Evolutionary conservation across 208 protist genomes (phyloP), one percentile per base, ranked within the genome.

Genomic region (Porcisia hertigi): DNA sequence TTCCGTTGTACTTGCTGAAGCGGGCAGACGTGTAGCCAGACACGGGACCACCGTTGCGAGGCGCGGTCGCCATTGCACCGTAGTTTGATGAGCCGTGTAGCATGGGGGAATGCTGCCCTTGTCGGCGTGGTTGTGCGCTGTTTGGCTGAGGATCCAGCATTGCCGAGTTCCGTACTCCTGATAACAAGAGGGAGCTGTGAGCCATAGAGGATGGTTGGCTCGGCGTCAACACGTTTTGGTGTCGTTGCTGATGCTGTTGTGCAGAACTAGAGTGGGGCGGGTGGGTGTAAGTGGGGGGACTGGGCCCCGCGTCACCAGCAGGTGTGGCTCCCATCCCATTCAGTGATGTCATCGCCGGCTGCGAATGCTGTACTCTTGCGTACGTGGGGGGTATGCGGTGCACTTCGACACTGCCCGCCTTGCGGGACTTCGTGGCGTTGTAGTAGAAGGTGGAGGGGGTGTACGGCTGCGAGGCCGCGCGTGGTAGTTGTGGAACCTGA

Each of bases 11-110:
- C 76, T 73, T 73, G 64, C 76, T 67, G 57, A 72, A 76, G 45
- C 76, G 70, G 23, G 45, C 76, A 25, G 76, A 73, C 16, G 64
- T 81, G 76, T 76, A 59, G 18, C 71, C 64, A n/a, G 54, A 55
- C 53, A 67, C 66, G n/a, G 9, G n/a, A 7, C 43, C 53, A 52
- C 70, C 73, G 69, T 39, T 81, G 16, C 39, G 16, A 1, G 49
- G 36, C 36, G 23, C 70, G 2, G 57, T 14, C 9, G 76, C 57
- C 18, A 53, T 23, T 8, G 53, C 52, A 30, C 30, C 8, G 47
- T 34, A 11, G 39, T 18, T 30, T 30, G 53, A 1, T 9, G 45
- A 39, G 58, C 52, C 60, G 52, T 11, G 30, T 65, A 54, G 47
- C 12, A 70, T 4, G 41, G 71, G 3, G 55, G 64, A 60, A 54